Base-by-base conservation (phyloP, 2,329 filamentous ascomycete genomes). In the Malbranchea zuffiana region DNA sequence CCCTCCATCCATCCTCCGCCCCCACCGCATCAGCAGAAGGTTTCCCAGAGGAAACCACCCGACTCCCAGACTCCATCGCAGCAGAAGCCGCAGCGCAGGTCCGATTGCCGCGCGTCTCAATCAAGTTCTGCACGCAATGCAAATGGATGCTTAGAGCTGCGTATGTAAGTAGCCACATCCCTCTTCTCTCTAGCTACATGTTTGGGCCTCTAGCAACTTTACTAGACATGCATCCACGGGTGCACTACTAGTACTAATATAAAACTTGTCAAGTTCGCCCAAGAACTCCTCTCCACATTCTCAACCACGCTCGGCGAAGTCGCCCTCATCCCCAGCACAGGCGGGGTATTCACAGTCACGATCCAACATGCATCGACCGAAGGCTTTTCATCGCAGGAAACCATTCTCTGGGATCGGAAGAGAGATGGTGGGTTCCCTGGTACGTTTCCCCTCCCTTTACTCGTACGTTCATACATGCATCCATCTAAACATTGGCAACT, bases 211-310 rank as follows among this genome's bases (percentile, higher is more conserved):
- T n/a, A 7, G 6, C 23, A 7, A 25, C 23, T n/a, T 25, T 25
- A 7, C n/a, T 25, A 25, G 23, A 25, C n/a, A 7, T 7, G 23
- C 7, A 27, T 3, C 25, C 25, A 27, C 15, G 11, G 31, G 24
- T 13, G 3, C 25, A 27, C 25, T 13, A n/a, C 25, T n/a, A 27
- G 18, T 11, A 28, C 35, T 21, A 30, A 35, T 21, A 48, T 37
- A 12, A 30, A 37, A 19, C 6, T 21, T 36, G 24, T 25, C 19
- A 20, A 94, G 83, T 95, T 82, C 59, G 88, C 80, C 32, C 90
- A 96, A 69, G 90, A 96, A 61, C 77, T 98, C 29, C 76, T 98
- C 24, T 93, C 85, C 1, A 98, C 88, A 1, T 98, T 98, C 64
- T 75, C 75, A 37, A 83, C 78, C 1, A 69, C 75, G 29, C 72